Conservation (phyloP, 1,139 yeast genomes). For the Ogataea hybrid region DNA sequence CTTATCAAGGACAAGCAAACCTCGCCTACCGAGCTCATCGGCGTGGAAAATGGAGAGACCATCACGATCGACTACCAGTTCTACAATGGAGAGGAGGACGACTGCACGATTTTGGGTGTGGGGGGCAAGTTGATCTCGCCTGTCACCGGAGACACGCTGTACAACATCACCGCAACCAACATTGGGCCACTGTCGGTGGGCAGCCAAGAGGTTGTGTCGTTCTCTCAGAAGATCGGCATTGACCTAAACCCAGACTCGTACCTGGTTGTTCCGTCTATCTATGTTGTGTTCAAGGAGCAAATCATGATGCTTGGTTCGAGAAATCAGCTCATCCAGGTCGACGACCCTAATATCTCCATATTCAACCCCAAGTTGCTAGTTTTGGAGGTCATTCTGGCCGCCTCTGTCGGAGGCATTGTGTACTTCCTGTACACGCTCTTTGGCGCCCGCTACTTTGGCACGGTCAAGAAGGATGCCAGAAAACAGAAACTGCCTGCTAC, state of each 20-base stretch:
- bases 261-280: conserved; percentile 58
- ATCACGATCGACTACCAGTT: conserved; percentile 55
- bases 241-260: conserved; percentile 59
- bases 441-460: conserved; percentile 42
- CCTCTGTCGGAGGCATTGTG: conserved; percentile 48
- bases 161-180: conserved; percentile 64
- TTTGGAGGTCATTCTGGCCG: conserved; percentile 53
- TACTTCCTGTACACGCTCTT: conserved; percentile 47
- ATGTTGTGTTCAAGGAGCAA: conserved; percentile 49
- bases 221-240: conserved; percentile 55
- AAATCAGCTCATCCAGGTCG: conserved; percentile 55
- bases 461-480: conserved; percentile 40
- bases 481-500: conserved; percentile 37
- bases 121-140: conserved; percentile 71
- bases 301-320: conserved; percentile 58
- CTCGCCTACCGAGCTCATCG: conserved; percentile 38
- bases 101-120: conserved; percentile 62
- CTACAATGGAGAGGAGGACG: conserved; percentile 54
- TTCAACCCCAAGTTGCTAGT: conserved; percentile 72
- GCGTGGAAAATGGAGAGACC: conserved; percentile 50
- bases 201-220: conserved; percentile 47
- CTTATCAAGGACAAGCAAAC: conserved; percentile 43
- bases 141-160: conserved; percentile 45
- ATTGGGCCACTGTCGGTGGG: conserved; percentile 60
- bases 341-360: conserved; percentile 66